Evolutionary conservation across 2,329 filamentous ascomycete species (phyloP).

Genomic region (Apiospora aurea): DNA sequence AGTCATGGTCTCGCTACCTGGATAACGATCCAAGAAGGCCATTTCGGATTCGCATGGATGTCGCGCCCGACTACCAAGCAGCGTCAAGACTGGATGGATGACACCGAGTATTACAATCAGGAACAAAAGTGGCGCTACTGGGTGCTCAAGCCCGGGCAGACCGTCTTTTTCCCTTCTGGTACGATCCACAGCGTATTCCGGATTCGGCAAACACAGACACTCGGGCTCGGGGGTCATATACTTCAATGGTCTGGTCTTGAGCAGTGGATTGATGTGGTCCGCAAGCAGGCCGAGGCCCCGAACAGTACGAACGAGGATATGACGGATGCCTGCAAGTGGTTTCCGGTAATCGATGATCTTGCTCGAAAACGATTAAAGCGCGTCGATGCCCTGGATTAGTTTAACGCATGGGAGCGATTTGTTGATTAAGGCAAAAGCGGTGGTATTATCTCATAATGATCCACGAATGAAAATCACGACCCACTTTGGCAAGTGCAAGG

Average conservation of each 20-base stretch:
- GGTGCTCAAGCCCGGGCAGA: constrained; percentile 42
- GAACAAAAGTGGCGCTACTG: constrained; percentile 41
- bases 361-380: constrained; percentile 21
- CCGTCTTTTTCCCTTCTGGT: constrained; percentile 44
- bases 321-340: constrained; percentile 23
- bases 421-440: background rate
- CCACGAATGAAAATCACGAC: background rate
- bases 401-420: background rate
- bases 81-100: constrained; percentile 35
- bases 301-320: constrained; percentile 43
- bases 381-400: background rate
- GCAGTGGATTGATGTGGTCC: constrained; percentile 41
- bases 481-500: no score
- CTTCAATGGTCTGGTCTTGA: constrained; percentile 44
- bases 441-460: background rate
- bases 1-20: constrained; percentile 44
- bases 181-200: constrained; percentile 46
- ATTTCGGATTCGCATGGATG: constrained; percentile 42
- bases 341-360: constrained; percentile 21
- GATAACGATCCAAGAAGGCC: constrained; percentile 42
- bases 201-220: constrained; percentile 36
- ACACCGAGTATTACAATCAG: constrained; percentile 33
- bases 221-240: constrained; percentile 44
- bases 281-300: constrained; percentile 38
- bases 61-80: constrained; percentile 38